Evolutionary conservation across 371 early-diverging fungal species (phyloP), one percentile per base, ranked within the genome.

Genomic region (Apophysomyces trapeziformis): DNA sequence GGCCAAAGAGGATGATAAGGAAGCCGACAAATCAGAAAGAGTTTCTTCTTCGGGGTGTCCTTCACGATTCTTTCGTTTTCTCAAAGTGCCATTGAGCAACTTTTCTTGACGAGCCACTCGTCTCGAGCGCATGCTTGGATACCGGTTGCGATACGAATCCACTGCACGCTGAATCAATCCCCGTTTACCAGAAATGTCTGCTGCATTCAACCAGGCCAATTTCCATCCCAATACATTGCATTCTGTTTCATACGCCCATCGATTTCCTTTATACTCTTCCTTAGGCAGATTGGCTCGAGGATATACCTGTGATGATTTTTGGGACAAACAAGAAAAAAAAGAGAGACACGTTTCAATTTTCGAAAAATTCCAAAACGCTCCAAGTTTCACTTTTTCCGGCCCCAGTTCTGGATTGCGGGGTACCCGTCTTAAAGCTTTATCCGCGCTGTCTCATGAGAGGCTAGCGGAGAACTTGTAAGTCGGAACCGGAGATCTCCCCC

Each of bases 121-220:
- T 56, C 95, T 85, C 18, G 90, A 92, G 60, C 93, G 85, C 74
- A 90, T 86, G 47, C 89, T 90, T 16, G 93, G 92, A 68, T 90
- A 89, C 13, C 94, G 89, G 67, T 96, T 93, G 56, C 97, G 87
- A 68, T 93, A 98, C 36, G 92, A 93, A 74, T 98, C 98, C 0
- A 98, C 99, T 1, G 97, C 96, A 1, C 98, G 85, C 76, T 98
- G 99, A 57, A 98, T 86, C 47, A 97, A 82, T 12, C 99, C 99
- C 35, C 97, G 89, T 60, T 94, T 93, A 11, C 92, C 96, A 38
- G 90, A 87, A 50, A 96, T 87, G 58, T 93, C 84, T 21, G 82
- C 80, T n/a, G 85, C 88, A 75, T 98, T 98, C n/a, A 96, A 77
- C 73, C 89, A 94, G 16, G 93, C 89, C 67, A 98, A 86, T 68